Percentiles rank a stretch among this genome's conserved stretches.
These are phyloP conservation scores for Coniferiporia sulphurascens DNA, from an alignment of 1,284 basidiomycete species.

Conservation along the genomic window DNA sequence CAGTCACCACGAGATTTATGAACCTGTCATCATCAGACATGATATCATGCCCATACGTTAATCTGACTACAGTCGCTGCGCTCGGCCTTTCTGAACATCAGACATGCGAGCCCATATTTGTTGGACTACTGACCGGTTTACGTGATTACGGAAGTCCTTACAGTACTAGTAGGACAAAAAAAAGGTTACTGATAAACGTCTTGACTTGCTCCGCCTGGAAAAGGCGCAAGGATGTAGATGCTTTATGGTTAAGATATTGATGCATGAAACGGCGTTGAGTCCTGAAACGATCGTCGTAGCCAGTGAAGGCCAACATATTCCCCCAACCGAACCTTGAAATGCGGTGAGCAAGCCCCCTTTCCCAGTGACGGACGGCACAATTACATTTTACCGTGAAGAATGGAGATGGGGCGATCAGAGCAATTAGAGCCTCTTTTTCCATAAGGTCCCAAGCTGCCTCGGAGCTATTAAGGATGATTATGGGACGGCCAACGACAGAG, in stretches of 20 bases:
- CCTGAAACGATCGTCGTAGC: slow-evolving; percentile 27
- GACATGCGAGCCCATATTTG: neutral
- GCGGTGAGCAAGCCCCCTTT: slow-evolving; percentile 1
- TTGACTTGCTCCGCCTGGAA: slow-evolving; percentile 26
- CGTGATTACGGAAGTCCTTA: slow-evolving; percentile 23
- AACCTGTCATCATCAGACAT: slow-evolving; percentile 3
- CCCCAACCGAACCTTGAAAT: slow-evolving; percentile 23
- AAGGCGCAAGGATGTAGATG: slow-evolving; percentile 20
- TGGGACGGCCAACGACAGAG: slow-evolving; percentile 29
- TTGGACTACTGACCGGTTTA: slow-evolving; percentile 25
- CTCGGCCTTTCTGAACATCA: neutral
- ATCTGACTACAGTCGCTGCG: neutral
- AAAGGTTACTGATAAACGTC: slow-evolving; percentile 22
- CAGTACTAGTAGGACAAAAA: slow-evolving; percentile 19
- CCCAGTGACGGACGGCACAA: neutral
- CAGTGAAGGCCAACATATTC: slow-evolving; percentile 23
- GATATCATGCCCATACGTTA: slow-evolving; percentile 2
- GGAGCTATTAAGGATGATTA: slow-evolving; percentile 33
- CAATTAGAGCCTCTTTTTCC: slow-evolving; percentile 35
- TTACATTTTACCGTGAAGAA: slow-evolving; percentile 26
- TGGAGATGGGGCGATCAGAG: slow-evolving; percentile 31
- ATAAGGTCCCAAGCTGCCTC: slow-evolving; percentile 34
- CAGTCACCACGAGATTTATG: slow-evolving; percentile 1
- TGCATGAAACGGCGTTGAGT: slow-evolving; percentile 30
- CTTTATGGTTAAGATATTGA: slow-evolving; percentile 23